Evolutionary conservation across 139 green algal genomes (phyloP), one percentile per base, ranked within the genome.

Genomic region (Diplosphaera chodatii): DNA sequence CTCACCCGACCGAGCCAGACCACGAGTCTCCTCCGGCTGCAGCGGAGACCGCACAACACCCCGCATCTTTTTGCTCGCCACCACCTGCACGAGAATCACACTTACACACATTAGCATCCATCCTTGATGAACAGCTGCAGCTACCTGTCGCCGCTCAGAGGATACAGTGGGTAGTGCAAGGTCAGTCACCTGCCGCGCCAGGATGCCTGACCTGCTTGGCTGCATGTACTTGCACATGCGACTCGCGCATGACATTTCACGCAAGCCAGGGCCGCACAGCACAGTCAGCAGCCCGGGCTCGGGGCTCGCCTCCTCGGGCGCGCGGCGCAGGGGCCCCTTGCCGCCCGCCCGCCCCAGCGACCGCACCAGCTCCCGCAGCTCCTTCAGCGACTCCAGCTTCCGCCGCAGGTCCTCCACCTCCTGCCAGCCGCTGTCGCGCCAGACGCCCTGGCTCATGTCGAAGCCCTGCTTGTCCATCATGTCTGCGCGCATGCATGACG

Each of bases 351-450:
- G 75, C 3, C 91, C 92, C 63, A 97, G 80, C 18, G 74, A 70
- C 4, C 85, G 73, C 25, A 96, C 88, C 33, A 97, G 80, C n/a
- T 96, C 87, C 2, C 91, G 72, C 69, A 97, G 79, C 86, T 97
- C 90, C 30, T 76, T 76, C 27, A 94, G 83, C 31, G 84, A 76
- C 75, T 96, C 89, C 74, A 97, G 80, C 67, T 91, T 89, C 77
- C 72, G 81, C 16, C 87, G 40, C 66, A 96, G 79, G 1, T 80
- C 69, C 33, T 88, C 80, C 40, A 96, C 78, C 77, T 96, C 89
- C 32, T 74, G 40, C 91, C 91, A 96, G 20, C 92, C 92, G 0
- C 68, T 83, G 31, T 85, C 71, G 40, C 84, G 79, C 92, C 92
- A 97, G 6, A 90, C 75, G 28, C 80, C 82, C 28, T 73, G 72